phyloP scores from a whole-genome alignment of 1,139 yeast genomes.

The Blastobotrys apis region DNA sequence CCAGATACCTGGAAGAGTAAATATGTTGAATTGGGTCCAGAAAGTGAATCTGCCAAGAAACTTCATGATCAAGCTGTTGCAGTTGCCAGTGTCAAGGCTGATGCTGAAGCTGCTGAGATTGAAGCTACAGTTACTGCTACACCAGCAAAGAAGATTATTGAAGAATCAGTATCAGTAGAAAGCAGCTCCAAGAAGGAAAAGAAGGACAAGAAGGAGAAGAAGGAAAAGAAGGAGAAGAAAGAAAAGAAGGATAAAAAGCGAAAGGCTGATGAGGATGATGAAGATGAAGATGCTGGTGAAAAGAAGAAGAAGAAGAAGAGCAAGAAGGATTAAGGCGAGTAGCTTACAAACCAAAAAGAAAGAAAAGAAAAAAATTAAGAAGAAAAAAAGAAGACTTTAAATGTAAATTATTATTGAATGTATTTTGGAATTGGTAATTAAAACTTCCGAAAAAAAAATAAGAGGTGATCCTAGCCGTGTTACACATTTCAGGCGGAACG shows the following conservation, averaged over 20 bases:
- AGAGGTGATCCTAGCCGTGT: too few relatives aligned
- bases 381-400: too few relatives aligned
- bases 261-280: constrained; percentile 42
- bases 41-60: constrained; percentile 31
- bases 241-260: constrained; percentile 66
- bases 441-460: too few relatives aligned
- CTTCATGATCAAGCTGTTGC: constrained; percentile 29
- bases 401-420: too few relatives aligned
- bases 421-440: too few relatives aligned
- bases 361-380: too few relatives aligned
- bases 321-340: constrained; percentile 30
- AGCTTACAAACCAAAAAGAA: too few relatives aligned
- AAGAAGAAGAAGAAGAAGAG: constrained; percentile 49
- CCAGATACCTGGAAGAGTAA: constrained; percentile 89
- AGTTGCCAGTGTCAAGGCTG: constrained; percentile 31
- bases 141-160: constrained; percentile 47
- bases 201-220: constrained; percentile 52
- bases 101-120: constrained; percentile 19
- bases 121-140: constrained; percentile 35
- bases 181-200: constrained; percentile 37
- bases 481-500: too few relatives aligned
- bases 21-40: constrained; percentile 67
- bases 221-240: constrained; percentile 56
- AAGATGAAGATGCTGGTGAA: constrained; percentile 49
- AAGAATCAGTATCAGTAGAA: constrained; percentile 34